Evolutionary conservation across 1,139 yeast genomes (phyloP), one percentile per base, ranked within the genome.

Genomic region (Pichia sp.): DNA sequence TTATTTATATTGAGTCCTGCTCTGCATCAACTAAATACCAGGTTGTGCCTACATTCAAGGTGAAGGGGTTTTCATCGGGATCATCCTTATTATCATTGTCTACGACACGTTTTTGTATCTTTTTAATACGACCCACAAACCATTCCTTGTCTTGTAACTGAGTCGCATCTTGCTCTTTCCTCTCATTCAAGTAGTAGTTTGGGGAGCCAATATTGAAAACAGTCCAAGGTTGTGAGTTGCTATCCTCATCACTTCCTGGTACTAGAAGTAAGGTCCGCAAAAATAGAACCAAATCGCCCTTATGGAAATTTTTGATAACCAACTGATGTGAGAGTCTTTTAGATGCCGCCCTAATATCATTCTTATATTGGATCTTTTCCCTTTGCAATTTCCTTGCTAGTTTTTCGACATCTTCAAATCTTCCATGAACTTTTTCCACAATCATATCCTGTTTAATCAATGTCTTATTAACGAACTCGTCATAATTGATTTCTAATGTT

Each of bases 341-440:
- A 38, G 64, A 59, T 36, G 73, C 52, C 49, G 64, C 58, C 48
- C 59, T 55, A 29, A 70, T 44, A 52, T 73, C 75, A 51, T 73
- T 75, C 45, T 75, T 68, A 46, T 74, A 69, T 42, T 66, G 59
- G 54, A 77, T 78, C 52, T 77, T 81, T 54, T 88, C 96, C 57
- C 82, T 82, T 47, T 90, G 85, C 49, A 86, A 72, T 57, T 80
- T 84, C 57, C 94, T 81, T 1, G 97, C 97, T 54, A 88, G 72
- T n/a, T 83, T 80, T 61, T 92, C 97, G 42, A 90, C 95, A 59
- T 90, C 97, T 49, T 77, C 77, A 58, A 92, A 88, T 49, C 98
- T 71, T 57, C 83, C 81, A 33, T 81, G 71, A 3, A 88, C 80
- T 1, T 88, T 81, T 41, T 74, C 73, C 42, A 80, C 71, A 56